Percentiles rank a stretch among this genome's conserved stretches.
phyloP scores from a whole-genome alignment of 225 moss, liverwort and hornwort species.

The Antitrichia curtipendula region DNA sequence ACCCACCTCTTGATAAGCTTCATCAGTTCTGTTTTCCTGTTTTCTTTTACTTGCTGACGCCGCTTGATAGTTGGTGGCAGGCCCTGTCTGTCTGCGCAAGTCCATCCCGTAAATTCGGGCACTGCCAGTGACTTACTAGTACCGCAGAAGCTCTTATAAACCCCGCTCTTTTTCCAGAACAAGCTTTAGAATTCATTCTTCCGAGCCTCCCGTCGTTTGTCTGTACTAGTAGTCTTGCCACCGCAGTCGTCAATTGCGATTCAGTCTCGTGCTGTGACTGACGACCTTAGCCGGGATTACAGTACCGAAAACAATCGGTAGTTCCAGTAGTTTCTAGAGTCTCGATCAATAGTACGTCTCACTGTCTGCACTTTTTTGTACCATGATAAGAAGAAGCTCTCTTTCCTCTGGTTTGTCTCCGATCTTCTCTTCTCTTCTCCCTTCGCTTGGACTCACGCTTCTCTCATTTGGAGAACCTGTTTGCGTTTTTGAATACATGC shows the following conservation, averaged over 20 bases:
- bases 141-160: background rate
- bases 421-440: background rate
- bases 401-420: background rate
- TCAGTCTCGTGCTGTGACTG: background rate
- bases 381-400: conserved; percentile 2
- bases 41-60: background rate
- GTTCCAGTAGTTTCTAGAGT: background rate
- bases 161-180: background rate
- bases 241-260: background rate
- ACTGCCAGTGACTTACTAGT: background rate
- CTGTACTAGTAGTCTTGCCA: background rate
- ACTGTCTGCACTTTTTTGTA: background rate
- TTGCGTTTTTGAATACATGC: background rate
- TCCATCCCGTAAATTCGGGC: background rate
- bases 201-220: background rate
- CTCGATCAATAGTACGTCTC: background rate
- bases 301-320: background rate
- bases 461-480: background rate
- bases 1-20: background rate
- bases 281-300: background rate
- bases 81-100: background rate
- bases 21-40: background rate
- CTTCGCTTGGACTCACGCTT: background rate
- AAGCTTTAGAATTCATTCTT: background rate
- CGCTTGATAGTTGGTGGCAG: background rate